These are phyloP conservation scores for Stagonosporopsis vannaccii DNA, from an alignment of 2,329 filamentous ascomycete genomes.

Conservation along the genomic window DNA sequence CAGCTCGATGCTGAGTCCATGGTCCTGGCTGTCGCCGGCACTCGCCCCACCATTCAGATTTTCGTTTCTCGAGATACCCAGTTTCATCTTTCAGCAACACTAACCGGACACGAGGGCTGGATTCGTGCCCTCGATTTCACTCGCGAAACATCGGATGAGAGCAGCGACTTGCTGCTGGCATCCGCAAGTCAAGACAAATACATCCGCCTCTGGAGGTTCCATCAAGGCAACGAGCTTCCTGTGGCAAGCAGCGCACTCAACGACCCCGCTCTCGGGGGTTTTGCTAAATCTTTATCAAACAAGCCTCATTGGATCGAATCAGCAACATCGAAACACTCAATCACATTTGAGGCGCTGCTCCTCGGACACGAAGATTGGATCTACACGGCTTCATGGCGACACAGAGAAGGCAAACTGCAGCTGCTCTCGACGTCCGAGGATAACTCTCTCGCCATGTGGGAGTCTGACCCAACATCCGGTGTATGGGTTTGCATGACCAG, in stretches of 20 bases:
- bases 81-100: slow-evolving; percentile 77
- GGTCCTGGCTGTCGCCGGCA: slow-evolving; percentile 85
- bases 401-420: slow-evolving; percentile 64
- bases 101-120: slow-evolving; percentile 94
- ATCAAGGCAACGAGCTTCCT: slow-evolving; percentile 71
- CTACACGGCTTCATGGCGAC: slow-evolving; percentile 82
- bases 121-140: slow-evolving; percentile 84
- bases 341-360: slow-evolving; percentile 92
- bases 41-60: slow-evolving; percentile 80
- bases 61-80: slow-evolving; percentile 66
- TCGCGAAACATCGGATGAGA: slow-evolving; percentile 61
- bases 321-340: slow-evolving; percentile 68
- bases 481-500: slow-evolving; percentile 89
- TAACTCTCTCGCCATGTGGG: slow-evolving; percentile 94
- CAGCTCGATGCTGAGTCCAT: slow-evolving; percentile 64
- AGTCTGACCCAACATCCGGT: slow-evolving; percentile 80
- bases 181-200: slow-evolving; percentile 99
- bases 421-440: slow-evolving; percentile 92
- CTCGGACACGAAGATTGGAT: slow-evolving; percentile 99
- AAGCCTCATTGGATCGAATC: slow-evolving; percentile 81
- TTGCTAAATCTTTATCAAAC: slow-evolving; percentile 81
- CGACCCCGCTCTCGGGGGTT: slow-evolving; percentile 65
- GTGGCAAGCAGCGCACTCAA: slow-evolving; percentile 61
- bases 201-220: slow-evolving; percentile 89
- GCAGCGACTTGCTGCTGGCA: slow-evolving; percentile 79